Evolutionary conservation across 768 basidiomycete genomes (phyloP), one percentile per base, ranked within the genome.

Genomic region (Phlegmacium glaucopus): DNA sequence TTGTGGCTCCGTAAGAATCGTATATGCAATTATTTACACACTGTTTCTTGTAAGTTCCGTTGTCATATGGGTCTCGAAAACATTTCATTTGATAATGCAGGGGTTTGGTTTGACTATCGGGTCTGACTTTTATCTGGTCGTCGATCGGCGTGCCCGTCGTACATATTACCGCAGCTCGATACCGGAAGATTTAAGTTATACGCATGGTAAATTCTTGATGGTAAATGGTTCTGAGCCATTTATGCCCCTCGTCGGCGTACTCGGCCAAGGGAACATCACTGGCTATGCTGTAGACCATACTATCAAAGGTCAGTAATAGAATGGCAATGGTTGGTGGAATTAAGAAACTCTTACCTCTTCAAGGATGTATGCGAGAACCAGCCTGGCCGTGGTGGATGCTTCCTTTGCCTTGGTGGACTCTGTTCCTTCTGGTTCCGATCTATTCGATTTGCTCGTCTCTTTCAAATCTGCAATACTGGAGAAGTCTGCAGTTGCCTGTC

Each of bases 11-110:
- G 89, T 91, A 28, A 74, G 88, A 51, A 82, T 91, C 63, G 87
- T 91, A 25, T 91, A 90, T 57, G 88, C 90, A 11, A 85, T 90
- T 49, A 90, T 92, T 36, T 92, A 91, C 58, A 90, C 88, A 0
- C 70, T 91, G 37, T 90, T 90, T 62, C 67, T 92, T 57, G 87
- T 85, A 59, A 49, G 75, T 53, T 7, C 4, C 22, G 12, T 34
- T 15, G 22, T 46, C 42, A 15, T 7, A 18, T 30, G 35, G 16
- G 39, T 37, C 25, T 29, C 15, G 35, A 15, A 26, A 32, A 35
- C 47, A 16, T 34, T 26, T 22, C 45, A 9, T 44, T 26, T 40
- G 36, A 17, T 34, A 29, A 35, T 41, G 4, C 50, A 89, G 87
- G 90, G 90, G 7, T 92, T 91, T 60, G 88, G 90, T 39, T 67